Percentiles rank a stretch among this genome's conserved stretches.
These are phyloP conservation scores for Suillus weaverae DNA, from an alignment of 768 basidiomycete species.

Conservation along the genomic window DNA sequence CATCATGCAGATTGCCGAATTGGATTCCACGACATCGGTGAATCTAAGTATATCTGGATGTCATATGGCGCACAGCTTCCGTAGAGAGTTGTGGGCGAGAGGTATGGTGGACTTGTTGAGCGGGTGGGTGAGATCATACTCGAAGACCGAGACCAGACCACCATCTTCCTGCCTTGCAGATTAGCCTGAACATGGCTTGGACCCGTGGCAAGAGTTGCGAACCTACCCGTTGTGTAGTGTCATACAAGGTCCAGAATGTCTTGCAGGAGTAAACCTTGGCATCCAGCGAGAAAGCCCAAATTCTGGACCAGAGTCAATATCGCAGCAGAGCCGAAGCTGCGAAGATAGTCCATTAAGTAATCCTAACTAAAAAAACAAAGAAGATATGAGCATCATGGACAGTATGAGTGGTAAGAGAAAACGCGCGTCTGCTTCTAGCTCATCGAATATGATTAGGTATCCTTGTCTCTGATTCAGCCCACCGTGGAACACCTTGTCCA, in stretches of 20 bases:
- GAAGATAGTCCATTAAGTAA: constrained; percentile 90
- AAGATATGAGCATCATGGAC: too few species aligned
- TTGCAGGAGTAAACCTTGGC: constrained; percentile 65
- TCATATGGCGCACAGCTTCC: constrained; percentile 85
- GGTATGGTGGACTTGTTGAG: constrained; percentile 59
- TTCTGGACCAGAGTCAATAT: constrained; percentile 91
- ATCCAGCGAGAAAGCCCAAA: constrained; percentile 89
- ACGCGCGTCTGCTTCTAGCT: too few species aligned
- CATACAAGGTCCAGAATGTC: constrained; percentile 82
- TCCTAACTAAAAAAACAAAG: too few species aligned
- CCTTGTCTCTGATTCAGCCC: too few species aligned
- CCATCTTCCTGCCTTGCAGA: constrained; percentile 73
- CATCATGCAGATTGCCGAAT: constrained; percentile 85
- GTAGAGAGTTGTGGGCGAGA: constrained; percentile 85
- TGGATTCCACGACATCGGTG: constrained; percentile 90
- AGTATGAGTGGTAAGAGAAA: too few species aligned
- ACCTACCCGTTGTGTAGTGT: constrained; percentile 83
- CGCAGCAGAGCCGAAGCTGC: constrained; percentile 80
- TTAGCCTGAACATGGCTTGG: constrained; percentile 17
- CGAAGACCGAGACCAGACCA: constrained; percentile 83
- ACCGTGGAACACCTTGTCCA: too few species aligned
- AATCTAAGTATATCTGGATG: constrained; percentile 97
- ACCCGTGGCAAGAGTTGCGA: too few species aligned
- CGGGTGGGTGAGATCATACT: constrained; percentile 76
- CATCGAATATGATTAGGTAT: too few species aligned